phyloP scores from a whole-genome alignment of 768 basidiomycete species.

The Suillus subaureus region DNA sequence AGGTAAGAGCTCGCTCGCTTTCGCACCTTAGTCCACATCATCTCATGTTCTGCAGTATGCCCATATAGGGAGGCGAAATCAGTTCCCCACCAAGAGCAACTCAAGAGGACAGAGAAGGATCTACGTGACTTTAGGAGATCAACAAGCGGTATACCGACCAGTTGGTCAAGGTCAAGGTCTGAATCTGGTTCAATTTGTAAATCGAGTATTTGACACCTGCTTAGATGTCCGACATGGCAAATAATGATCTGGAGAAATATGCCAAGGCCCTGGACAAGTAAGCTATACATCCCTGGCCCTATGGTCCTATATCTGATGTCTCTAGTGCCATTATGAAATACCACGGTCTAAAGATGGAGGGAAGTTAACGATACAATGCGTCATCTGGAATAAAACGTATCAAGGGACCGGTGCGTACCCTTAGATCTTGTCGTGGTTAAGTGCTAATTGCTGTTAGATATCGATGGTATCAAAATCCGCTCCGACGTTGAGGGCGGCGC shows the following conservation, averaged over 20 bases:
- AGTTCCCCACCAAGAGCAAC: conserved; percentile 68
- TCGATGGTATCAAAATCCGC: conserved; percentile 94
- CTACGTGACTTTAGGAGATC: conserved; percentile 83
- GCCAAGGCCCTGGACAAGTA: conserved; percentile 97
- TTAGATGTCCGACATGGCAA: conserved; percentile 97
- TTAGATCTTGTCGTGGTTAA: conserved; percentile 12
- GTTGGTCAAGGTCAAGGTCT: conserved; percentile 91
- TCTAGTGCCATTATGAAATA: conserved; percentile 97
- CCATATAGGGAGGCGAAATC: conserved; percentile 82
- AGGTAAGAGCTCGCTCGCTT: conserved; percentile 44
- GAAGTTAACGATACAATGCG: conserved; percentile 99
- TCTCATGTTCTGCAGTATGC: conserved; percentile 53
- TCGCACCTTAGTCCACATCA: conserved; percentile 6
- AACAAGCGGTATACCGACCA: conserved; percentile 87
- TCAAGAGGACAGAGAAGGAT: conserved; percentile 68
- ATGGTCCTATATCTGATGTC: conserved; percentile 17
- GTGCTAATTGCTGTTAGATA: conserved; percentile 59
- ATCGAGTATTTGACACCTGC: background rate
- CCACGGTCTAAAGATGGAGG: conserved; percentile 96
- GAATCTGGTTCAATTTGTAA: background rate
- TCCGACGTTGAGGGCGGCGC: conserved; percentile 91
- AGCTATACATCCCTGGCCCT: conserved; percentile 24
- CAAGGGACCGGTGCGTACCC: conserved; percentile 84
- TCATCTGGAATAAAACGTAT: conserved; percentile 98
- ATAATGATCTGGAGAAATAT: conserved; percentile 96